Base-by-base conservation (phyloP, 2,329 filamentous ascomycete species). In the Monosporascus cannonballus region DNA sequence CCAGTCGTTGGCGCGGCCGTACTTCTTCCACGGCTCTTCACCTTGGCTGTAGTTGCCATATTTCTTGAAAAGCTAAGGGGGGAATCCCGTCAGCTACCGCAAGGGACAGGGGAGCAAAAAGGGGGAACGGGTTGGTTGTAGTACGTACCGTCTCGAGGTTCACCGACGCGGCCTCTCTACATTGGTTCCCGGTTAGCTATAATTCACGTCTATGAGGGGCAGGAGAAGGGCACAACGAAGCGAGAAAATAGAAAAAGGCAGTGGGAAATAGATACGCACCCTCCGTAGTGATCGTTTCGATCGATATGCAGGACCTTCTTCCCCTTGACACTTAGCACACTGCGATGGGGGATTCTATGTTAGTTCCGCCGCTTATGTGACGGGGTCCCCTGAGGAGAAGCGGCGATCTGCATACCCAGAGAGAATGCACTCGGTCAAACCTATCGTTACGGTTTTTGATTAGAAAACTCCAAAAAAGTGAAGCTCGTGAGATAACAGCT, bases 281-380 rank as follows among this genome's bases (percentile, higher is more conserved):
- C 94, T 82, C 94, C 94, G 69, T 96, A 97, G 79, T 97, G 92
- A 72, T 96, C 90, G 72, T 97, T 97, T 70, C 92, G 87, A 77
- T 97, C 94, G 72, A 99, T 96, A 78, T 99, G 94, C 61, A 99
- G 83, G 69, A 99, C 94, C 80, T 97, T 97, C 81, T 96, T 93
- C 73, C 93, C 93, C 81, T 97, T 96, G 67, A 97, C 93, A 78
- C 91, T 96, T 70, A 97, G 78, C 57, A 99, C 92, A 74, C 92
- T 91, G 66, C 55, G 60, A 65, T 42, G 64, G 14, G 11, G 60
- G 22, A 52, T 20, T 1, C 9, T n/a, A 9, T 51, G 53, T 36
- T 48, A 22, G 50, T 50, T 49, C 15, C 48, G 34, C 39, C 36
- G 22, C 17, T 22, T 24, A 48, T 49, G 39, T 24, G 37, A 48